Percentiles rank a stretch among this genome's conserved stretches.
Conservation (phyloP, 2,329 filamentous ascomycete genomes). For the Lecanicillium sp. region DNA sequence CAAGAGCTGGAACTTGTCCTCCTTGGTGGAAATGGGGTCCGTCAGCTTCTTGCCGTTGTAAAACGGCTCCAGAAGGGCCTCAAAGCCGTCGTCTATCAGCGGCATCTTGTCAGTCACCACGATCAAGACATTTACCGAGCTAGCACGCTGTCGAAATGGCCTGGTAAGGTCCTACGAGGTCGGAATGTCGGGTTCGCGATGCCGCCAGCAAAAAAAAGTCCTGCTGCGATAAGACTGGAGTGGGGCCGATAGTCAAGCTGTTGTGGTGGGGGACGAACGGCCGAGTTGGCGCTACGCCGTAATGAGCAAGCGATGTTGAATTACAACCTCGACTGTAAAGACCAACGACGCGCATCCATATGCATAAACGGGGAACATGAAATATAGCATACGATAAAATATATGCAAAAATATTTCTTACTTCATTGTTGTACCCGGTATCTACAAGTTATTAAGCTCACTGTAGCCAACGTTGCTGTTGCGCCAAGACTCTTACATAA, state of each 20-base stretch:
- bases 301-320: no score
- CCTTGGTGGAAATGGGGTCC: conserved; percentile 54
- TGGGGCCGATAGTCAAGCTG: conserved; percentile 8
- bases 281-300: conserved; percentile 7
- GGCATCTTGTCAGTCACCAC: conserved; percentile 38
- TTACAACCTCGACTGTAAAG: no score
- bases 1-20: conserved; percentile 94
- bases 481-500: no score
- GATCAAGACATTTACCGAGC: conserved; percentile 17
- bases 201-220: conserved; percentile 8
- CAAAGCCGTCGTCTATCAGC: conserved; percentile 54
- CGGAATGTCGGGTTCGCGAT: conserved; percentile 6
- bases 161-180: not conserved
- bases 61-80: conserved; percentile 58
- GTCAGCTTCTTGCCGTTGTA: conserved; percentile 62
- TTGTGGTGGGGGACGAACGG: conserved; percentile 7
- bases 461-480: no score
- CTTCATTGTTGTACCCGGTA: no score
- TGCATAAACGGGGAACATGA: no score
- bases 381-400: no score
- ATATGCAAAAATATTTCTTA: no score
- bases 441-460: no score
- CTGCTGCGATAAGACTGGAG: conserved; percentile 4
- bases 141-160: not conserved
- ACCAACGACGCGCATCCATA: no score